Conservation (phyloP, 2,329 filamentous ascomycete genomes). For the Alternaria sp. region DNA sequence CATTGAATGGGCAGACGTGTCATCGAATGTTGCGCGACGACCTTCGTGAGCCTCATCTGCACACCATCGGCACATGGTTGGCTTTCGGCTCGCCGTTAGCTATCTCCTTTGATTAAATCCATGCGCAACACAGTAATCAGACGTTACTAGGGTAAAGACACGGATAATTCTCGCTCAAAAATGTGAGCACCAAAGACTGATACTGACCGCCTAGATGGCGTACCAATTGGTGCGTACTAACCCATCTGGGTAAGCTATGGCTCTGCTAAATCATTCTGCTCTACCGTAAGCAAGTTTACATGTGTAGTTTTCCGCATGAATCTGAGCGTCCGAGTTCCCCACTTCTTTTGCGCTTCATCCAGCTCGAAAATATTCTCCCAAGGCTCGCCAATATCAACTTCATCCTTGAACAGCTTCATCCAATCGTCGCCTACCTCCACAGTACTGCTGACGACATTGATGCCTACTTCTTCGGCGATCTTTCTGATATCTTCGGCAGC, state of each 20-base stretch:
- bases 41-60: background rate
- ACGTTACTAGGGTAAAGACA: background rate
- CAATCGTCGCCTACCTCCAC: background rate
- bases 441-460: conserved; percentile 6
- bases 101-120: background rate
- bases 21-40: background rate
- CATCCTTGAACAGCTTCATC: conserved; percentile 6
- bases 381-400: conserved; percentile 6
- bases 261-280: background rate
- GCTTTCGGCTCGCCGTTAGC: background rate
- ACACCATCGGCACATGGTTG: background rate
- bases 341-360: background rate
- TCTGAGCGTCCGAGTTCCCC: conserved; percentile 2
- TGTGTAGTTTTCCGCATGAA: background rate
- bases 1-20: background rate
- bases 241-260: background rate
- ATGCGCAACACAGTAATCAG: background rate
- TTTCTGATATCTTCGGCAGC: conserved; percentile 5
- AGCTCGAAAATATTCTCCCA: conserved; percentile 16
- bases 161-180: background rate
- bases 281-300: background rate
- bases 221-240: background rate
- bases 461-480: conserved; percentile 5
- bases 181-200: background rate
- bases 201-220: background rate